A percentile compares a stretch with the other conserved stretches of the same genome.
phyloP scores from a whole-genome alignment of 179 eudicot species.

The Beta corolliflora region DNA sequence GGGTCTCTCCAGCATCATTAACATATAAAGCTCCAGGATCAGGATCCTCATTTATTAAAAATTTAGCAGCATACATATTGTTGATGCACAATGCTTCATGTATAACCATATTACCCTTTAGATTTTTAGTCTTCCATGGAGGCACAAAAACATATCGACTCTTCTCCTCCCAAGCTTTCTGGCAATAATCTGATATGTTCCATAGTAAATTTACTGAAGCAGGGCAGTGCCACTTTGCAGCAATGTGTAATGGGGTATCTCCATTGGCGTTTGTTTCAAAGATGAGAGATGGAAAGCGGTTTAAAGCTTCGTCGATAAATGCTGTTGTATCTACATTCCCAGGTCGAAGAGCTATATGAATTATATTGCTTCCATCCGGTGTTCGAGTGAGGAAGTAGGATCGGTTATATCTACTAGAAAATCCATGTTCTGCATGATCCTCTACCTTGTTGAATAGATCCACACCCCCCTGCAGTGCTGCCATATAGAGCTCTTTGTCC shows the following conservation, averaged over 20 bases:
- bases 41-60: background rate
- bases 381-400: conserved; percentile 4
- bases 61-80: background rate
- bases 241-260: conserved; percentile 17
- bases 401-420: background rate
- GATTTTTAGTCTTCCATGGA: background rate
- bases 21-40: background rate
- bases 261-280: background rate
- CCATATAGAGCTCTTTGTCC: background rate
- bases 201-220: background rate
- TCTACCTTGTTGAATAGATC: background rate
- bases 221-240: conserved; percentile 12
- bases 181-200: background rate
- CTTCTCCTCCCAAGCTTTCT: background rate
- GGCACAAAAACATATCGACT: background rate
- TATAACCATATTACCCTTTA: background rate
- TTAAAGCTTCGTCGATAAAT: background rate
- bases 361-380: conserved; percentile 17
- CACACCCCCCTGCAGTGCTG: background rate
- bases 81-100: conserved; percentile 3
- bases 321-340: background rate
- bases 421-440: background rate
- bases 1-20: conserved; percentile 19
- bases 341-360: conserved; percentile 15
- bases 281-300: conserved; percentile 15